These are phyloP conservation scores for Aspergillus tanneri DNA, from an alignment of 2,329 filamentous ascomycete genomes.

Conservation along the genomic window DNA sequence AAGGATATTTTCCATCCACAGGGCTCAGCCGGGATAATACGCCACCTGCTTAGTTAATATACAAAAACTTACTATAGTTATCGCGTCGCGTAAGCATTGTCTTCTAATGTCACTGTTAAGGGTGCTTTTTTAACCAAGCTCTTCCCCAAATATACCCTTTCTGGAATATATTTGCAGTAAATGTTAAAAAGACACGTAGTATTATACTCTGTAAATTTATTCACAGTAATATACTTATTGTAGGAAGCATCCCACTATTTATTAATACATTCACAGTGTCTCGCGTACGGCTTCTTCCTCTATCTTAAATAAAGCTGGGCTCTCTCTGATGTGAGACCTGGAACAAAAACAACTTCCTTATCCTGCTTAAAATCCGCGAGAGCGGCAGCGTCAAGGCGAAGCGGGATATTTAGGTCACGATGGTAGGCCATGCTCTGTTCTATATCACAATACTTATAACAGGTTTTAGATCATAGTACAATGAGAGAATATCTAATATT, in stretches of 20 bases:
- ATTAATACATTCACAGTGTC: conserved; percentile 14
- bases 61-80: conserved; percentile 17
- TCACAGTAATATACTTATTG: conserved; percentile 19
- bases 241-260: conserved; percentile 21
- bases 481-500: conserved; percentile 19
- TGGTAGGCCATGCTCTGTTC: conserved; percentile 24
- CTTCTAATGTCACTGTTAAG: conserved; percentile 19
- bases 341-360: conserved; percentile 16
- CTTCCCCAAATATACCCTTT: conserved; percentile 10
- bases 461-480: conserved; percentile 19
- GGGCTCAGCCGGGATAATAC: conserved; percentile 13
- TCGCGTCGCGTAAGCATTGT: conserved; percentile 21
- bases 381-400: conserved; percentile 16
- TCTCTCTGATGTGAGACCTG: conserved; percentile 10
- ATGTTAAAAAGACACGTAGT: conserved; percentile 21
- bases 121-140: conserved; percentile 17
- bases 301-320: conserved; percentile 18
- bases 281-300: conserved; percentile 13
- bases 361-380: conserved; percentile 12
- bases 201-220: conserved; percentile 19
- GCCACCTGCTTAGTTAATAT: conserved; percentile 14
- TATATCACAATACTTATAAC: conserved; percentile 20
- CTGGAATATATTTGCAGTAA: conserved; percentile 21
- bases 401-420: conserved; percentile 18
- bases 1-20: not conserved